Conservation (phyloP, 371 early-diverging fungal genomes). For the Mucor racemosus region DNA sequence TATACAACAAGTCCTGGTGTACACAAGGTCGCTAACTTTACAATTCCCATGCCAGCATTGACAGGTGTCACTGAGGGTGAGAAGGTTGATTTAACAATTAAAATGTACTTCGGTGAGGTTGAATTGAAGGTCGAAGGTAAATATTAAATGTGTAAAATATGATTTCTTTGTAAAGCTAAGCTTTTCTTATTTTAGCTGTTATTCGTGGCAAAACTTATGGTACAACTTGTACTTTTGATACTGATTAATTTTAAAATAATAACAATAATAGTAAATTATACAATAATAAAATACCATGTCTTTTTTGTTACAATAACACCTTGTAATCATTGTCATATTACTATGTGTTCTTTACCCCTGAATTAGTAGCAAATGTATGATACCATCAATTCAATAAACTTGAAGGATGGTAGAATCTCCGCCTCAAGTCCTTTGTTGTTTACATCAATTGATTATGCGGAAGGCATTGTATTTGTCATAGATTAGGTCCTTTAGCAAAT, state of each 20-base stretch:
- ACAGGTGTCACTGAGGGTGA: constrained; percentile 60
- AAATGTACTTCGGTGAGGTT: constrained; percentile 56
- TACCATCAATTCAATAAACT: background rate
- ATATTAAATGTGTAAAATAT: background rate
- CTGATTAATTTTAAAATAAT: constrained; percentile 31
- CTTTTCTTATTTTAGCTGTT: constrained; percentile 28
- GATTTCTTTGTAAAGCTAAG: background rate
- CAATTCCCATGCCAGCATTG: constrained; percentile 57
- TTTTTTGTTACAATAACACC: background rate
- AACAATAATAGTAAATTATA: background rate
- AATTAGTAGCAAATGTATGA: background rate
- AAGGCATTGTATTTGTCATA: no score
- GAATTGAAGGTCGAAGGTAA: constrained; percentile 50
- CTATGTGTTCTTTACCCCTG: background rate
- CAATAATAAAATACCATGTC: constrained; percentile 10
- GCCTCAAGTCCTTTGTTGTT: no score
- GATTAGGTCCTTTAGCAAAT: no score
- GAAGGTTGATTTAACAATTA: constrained; percentile 49
- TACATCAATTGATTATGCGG: no score
- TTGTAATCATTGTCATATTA: background rate
- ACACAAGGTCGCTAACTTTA: constrained; percentile 57
- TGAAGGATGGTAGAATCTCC: no score
- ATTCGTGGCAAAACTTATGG: constrained; percentile 57
- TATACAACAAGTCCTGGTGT: constrained; percentile 58
- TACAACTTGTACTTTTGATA: constrained; percentile 51